A percentile compares a stretch with the other conserved stretches of the same genome.
Conservation (phyloP, 2,329 filamentous ascomycete genomes). For the Calonectria naviculata region DNA sequence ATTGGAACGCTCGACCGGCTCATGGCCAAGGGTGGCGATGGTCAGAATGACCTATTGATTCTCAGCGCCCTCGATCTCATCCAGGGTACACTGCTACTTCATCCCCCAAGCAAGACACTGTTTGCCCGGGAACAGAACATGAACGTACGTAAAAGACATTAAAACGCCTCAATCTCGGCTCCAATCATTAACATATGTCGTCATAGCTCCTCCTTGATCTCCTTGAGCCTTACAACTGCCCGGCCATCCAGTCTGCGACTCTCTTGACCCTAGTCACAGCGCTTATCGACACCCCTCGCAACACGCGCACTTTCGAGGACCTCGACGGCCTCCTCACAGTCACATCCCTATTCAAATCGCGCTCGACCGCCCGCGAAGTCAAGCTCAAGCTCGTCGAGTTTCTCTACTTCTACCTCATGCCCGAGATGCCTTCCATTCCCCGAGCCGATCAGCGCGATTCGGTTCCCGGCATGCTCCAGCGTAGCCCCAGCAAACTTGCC, state of each 20-base stretch:
- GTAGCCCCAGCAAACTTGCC: slow-evolving; percentile 76
- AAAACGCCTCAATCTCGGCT: not conserved
- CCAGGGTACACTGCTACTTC: slow-evolving; percentile 87
- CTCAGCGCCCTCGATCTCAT: slow-evolving; percentile 88
- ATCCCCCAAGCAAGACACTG: slow-evolving; percentile 87
- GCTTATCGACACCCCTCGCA: slow-evolving; percentile 85
- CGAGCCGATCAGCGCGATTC: slow-evolving; percentile 58
- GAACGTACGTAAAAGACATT: slow-evolving; percentile 71
- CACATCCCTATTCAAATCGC: slow-evolving; percentile 91
- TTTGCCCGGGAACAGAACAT: slow-evolving; percentile 93
- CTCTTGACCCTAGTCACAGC: slow-evolving; percentile 91
- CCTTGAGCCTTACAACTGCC: slow-evolving; percentile 91
- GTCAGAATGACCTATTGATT: slow-evolving; percentile 88
- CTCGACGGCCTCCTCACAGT: slow-evolving; percentile 93
- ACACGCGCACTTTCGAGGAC: slow-evolving; percentile 91
- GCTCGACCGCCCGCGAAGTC: slow-evolving; percentile 85
- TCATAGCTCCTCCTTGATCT: slow-evolving; percentile 90
- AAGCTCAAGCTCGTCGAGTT: slow-evolving; percentile 98
- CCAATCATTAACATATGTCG: slow-evolving; percentile 19
- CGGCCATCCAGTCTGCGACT: slow-evolving; percentile 89
- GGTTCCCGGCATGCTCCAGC: slow-evolving; percentile 66
- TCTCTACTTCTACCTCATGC: slow-evolving; percentile 98
- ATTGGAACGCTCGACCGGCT: slow-evolving; percentile 88
- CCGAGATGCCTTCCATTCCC: slow-evolving; percentile 76
- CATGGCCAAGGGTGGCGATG: slow-evolving; percentile 83